Percentiles rank a stretch among this genome's conserved stretches.
Conservation (phyloP, 257 asterid genomes). For the Lycium barbarum region DNA sequence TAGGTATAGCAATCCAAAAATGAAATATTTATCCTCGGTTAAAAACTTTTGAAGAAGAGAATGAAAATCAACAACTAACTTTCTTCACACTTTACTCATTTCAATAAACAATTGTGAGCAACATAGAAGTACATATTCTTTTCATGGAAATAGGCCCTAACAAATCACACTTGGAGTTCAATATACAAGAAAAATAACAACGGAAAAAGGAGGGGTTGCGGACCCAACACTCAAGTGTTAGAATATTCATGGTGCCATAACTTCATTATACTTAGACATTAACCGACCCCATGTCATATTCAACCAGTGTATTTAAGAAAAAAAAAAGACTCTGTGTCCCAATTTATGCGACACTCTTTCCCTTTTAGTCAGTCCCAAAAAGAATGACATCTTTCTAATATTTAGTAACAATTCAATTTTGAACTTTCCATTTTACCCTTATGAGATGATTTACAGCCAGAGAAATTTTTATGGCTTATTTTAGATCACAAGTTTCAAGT, state of each 20-base stretch:
- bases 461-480: no score
- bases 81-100: background rate
- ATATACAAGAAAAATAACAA: background rate
- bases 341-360: no score
- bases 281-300: background rate
- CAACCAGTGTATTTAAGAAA: background rate
- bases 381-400: no score
- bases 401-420: no score
- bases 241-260: background rate
- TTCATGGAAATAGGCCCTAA: background rate
- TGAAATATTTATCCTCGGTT: background rate
- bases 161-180: background rate
- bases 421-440: no score
- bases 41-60: background rate
- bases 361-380: no score
- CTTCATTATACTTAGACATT: background rate
- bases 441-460: no score
- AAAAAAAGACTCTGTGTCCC: background rate
- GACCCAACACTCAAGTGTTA: background rate
- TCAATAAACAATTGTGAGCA: background rate
- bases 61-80: background rate
- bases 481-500: no score
- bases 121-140: background rate
- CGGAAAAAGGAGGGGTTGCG: background rate
- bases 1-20: background rate